phyloP scores from a whole-genome alignment of 2,329 filamentous ascomycete species.

The Colletotrichum sojae region DNA sequence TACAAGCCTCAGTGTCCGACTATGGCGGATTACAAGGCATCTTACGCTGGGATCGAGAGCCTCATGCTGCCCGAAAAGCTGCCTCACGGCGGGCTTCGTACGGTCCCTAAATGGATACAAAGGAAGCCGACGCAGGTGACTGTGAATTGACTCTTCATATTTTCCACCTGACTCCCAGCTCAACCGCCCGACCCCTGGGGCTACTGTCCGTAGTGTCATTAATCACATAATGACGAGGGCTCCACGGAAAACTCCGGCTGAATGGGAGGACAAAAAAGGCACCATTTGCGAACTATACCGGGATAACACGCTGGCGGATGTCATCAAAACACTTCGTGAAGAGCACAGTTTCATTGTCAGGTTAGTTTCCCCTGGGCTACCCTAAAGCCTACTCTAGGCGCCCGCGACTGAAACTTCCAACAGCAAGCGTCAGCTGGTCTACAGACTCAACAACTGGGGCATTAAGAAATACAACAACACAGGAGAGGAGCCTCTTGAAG shows the following conservation, averaged over 20 bases:
- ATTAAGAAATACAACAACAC: slow-evolving; percentile 48
- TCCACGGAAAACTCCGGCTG: neutral
- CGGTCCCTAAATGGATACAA: neutral
- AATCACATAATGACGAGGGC: slow-evolving; percentile 1
- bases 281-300: slow-evolving; percentile 8
- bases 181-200: no score
- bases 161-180: no score
- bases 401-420: neutral
- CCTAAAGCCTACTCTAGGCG: neutral
- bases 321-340: neutral
- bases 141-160: no score
- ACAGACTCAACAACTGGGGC: slow-evolving; percentile 48
- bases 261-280: neutral
- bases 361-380: neutral
- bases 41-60: neutral
- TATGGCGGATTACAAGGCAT: neutral
- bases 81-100: neutral
- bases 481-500: neutral
- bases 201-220: no score
- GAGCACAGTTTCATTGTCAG: neutral
- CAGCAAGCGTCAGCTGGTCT: slow-evolving; percentile 50
- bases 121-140: neutral
- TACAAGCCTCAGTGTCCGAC: slow-evolving; percentile 17
- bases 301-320: neutral
- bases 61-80: neutral